Base-by-base conservation (phyloP, 257 asterid species). In the Nicotiana knightiana region DNA sequence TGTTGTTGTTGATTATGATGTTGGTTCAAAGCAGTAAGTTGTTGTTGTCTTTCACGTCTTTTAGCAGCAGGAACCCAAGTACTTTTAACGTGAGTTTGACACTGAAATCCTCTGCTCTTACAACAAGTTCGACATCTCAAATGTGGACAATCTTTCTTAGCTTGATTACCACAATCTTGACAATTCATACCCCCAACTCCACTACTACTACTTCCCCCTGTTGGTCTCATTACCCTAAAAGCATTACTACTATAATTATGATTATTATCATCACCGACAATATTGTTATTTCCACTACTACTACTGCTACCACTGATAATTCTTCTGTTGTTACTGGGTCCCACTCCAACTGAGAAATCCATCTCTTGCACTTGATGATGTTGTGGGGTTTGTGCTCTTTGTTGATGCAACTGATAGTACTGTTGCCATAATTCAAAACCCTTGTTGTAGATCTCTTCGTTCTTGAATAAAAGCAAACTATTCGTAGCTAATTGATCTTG, bases 361-460 rank as follows among this genome's bases (percentile, higher is more conserved):
- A 83, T 83, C 66, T 87, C 89, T 62, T 87, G 89, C 4, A 82
- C 87, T 0, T 77, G 85, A 1, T 84, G 90, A 1, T 84, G 90
- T 11, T 57, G 85, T 28, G 58, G 58, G 3, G 80, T 78, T 3
- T 86, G 89, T 4, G 58, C 55, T 48, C 87, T 83, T 24, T 87
- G 91, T 4, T 91, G 96, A 15, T 90, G 92, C 67, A 87, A 32
- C 54, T 90, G 94, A 67, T 92, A 88, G 81, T 86, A 84, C 46
- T 90, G 95, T 68, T 90, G 94, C 94, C 99, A 96, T 93, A 90
- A 84, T 83, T 94, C 94, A 16, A 93, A 96, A 87, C 98, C 96
- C 95, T 92, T 91, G 93, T 78, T 85, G 71, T 89, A 89, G 93
- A 91, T 91, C 96, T 91, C 98, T 46, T 91, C 91, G 90, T 90